These are phyloP conservation scores for Boletales sp. DNA, from an alignment of 768 basidiomycete species.

Conservation along the genomic window DNA sequence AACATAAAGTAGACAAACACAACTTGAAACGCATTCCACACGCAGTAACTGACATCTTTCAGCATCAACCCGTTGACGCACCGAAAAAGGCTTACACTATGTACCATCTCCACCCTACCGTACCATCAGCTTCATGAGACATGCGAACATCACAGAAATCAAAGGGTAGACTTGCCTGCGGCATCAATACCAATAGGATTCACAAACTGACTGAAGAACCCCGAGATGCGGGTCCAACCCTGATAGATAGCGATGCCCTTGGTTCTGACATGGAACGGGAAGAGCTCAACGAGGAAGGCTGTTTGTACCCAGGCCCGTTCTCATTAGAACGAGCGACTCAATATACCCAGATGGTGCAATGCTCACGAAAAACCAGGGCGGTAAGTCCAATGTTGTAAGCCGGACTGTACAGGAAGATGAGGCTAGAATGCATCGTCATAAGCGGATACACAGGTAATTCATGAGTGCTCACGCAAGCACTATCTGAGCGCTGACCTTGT, in stretches of 20 bases:
- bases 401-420: slow-evolving; percentile 16
- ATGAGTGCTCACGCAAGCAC: slow-evolving; percentile 7
- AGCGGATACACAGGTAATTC: neutral
- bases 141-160: neutral
- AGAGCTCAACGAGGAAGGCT: slow-evolving; percentile 65
- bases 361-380: neutral
- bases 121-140: neutral
- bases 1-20: slow-evolving; percentile 14
- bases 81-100: neutral
- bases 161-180: slow-evolving; percentile 1
- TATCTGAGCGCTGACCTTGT: neutral
- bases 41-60: slow-evolving; percentile 7
- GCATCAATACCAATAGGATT: slow-evolving; percentile 15
- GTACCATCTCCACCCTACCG: slow-evolving; percentile 12
- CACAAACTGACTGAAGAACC: slow-evolving; percentile 12
- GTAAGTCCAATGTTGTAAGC: slow-evolving; percentile 14
- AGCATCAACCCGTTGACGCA: neutral
- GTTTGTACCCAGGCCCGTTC: neutral
- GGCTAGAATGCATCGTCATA: slow-evolving; percentile 13
- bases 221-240: slow-evolving; percentile 44
- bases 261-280: slow-evolving; percentile 60
- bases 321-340: neutral
- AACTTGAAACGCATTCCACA: slow-evolving; percentile 14
- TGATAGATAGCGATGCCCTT: slow-evolving; percentile 62
- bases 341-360: neutral